Evolutionary conservation across 1,284 basidiomycete genomes (phyloP).

Genomic region (Ganoderma meredithae): DNA sequence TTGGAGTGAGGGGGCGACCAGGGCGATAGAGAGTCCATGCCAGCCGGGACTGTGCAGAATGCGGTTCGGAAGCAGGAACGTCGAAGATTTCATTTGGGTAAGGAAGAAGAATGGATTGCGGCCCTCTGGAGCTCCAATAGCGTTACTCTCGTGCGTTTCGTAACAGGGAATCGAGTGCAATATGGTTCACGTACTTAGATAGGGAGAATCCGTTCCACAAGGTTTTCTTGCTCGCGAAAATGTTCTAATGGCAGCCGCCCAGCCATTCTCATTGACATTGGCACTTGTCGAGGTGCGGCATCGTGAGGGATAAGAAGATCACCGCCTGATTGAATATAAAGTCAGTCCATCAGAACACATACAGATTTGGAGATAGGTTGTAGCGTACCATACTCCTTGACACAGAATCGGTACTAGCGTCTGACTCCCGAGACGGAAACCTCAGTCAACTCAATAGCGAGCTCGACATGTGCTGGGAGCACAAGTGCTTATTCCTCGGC

Average conservation of each 20-base stretch:
- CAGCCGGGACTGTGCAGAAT: not conserved
- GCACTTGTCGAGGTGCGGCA: not conserved
- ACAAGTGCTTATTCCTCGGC: not conserved
- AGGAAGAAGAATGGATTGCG: not conserved
- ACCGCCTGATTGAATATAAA: not conserved
- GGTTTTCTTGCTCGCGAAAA: not conserved
- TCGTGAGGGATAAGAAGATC: not conserved
- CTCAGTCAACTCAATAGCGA: not conserved
- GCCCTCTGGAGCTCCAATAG: not conserved
- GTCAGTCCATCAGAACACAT: not conserved
- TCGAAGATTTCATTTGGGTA: not conserved
- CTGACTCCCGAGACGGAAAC: not conserved
- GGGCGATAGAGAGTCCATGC: constrained; percentile 5
- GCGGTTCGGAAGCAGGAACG: constrained; percentile 4
- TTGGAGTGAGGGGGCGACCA: not conserved
- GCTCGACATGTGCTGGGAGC: not conserved
- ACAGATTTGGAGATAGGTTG: not conserved
- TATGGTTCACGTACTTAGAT: not conserved
- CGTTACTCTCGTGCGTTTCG: not conserved
- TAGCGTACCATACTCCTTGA: not conserved
- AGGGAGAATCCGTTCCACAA: not conserved
- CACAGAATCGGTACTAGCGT: not conserved
- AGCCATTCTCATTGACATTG: not conserved
- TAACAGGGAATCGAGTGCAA: not conserved
- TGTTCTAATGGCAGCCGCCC: not conserved